These are phyloP conservation scores for Epithemia pelagica DNA, from an alignment of 108 stramenopile species.

Conservation along the genomic window DNA sequence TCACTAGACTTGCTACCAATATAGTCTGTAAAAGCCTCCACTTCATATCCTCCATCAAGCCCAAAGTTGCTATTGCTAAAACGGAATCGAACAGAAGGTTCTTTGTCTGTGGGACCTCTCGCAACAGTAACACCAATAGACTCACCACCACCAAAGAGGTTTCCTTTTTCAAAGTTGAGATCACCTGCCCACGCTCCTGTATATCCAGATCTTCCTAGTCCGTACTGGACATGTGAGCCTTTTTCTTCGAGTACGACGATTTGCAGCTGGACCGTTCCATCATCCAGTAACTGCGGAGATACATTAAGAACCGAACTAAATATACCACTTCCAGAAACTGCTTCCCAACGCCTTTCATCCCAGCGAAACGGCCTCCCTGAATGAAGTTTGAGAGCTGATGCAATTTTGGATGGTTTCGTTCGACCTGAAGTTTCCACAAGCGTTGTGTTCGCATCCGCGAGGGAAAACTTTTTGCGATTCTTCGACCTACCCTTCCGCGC, in stretches of 20 bases:
- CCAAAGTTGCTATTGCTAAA: conserved; percentile 55
- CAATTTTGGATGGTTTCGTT: conserved; percentile 51
- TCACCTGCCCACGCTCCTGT: conserved; percentile 74
- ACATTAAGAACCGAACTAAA: conserved; percentile 29
- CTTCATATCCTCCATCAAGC: conserved; percentile 54
- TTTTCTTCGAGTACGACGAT: conserved; percentile 67
- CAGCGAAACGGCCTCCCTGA: conserved; percentile 64
- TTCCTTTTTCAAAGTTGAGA: conserved; percentile 66
- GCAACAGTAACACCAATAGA: conserved; percentile 47
- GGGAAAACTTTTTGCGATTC: conserved; percentile 14
- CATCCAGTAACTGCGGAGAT: conserved; percentile 28
- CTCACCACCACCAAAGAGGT: conserved; percentile 79
- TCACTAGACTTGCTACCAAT: conserved; percentile 21
- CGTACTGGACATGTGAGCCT: conserved; percentile 75
- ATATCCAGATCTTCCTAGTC: conserved; percentile 68
- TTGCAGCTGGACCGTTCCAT: conserved; percentile 61
- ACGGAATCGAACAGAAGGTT: conserved; percentile 30
- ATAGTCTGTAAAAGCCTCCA: conserved; percentile 66
- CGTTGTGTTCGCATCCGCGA: conserved; percentile 38
- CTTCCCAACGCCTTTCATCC: conserved; percentile 30
- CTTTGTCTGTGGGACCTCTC: conserved; percentile 59
- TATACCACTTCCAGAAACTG: conserved; percentile 47
- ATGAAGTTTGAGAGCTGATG: conserved; percentile 41
- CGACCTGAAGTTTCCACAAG: conserved; percentile 51
- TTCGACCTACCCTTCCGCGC: neutral